Percentiles rank a stretch among this genome's conserved stretches.
Conservation (phyloP, 2,329 filamentous ascomycete genomes). For the Arthrinium phaeospermum region DNA sequence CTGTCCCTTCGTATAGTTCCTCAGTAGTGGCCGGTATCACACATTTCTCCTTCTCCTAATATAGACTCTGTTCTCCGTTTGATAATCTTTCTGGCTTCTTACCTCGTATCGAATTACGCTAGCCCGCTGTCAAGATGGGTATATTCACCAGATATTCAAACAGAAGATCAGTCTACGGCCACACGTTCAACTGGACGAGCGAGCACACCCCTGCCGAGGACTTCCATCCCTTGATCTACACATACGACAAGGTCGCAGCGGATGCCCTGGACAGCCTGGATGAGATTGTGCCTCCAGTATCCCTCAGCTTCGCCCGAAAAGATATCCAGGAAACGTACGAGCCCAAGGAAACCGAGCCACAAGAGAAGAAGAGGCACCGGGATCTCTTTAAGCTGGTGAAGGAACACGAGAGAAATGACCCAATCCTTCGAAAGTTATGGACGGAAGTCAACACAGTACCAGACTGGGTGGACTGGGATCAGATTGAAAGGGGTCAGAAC, state of each 20-base stretch:
- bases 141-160: background rate
- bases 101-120: too few relatives aligned
- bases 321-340: slow-evolving; percentile 16
- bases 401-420: slow-evolving; percentile 62
- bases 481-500: slow-evolving; percentile 75
- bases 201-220: slow-evolving; percentile 67
- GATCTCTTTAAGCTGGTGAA: slow-evolving; percentile 69
- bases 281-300: slow-evolving; percentile 57
- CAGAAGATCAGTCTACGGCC: slow-evolving; percentile 57
- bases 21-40: background rate
- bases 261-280: slow-evolving; percentile 70
- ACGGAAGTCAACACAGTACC: slow-evolving; percentile 69
- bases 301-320: slow-evolving; percentile 18
- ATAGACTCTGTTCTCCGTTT: background rate
- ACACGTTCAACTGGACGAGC: slow-evolving; percentile 72
- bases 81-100: background rate
- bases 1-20: background rate
- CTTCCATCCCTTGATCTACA: slow-evolving; percentile 63
- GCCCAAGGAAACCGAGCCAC: background rate
- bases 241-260: slow-evolving; percentile 72
- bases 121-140: background rate
- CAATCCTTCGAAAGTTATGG: slow-evolving; percentile 65
- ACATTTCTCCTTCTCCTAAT: background rate
- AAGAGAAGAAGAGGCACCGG: slow-evolving; percentile 40
- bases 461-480: slow-evolving; percentile 78